Evolutionary conservation across 2,329 filamentous ascomycete genomes (phyloP), one percentile per base, ranked within the genome.

Genomic region (Teratosphaeria destructans): DNA sequence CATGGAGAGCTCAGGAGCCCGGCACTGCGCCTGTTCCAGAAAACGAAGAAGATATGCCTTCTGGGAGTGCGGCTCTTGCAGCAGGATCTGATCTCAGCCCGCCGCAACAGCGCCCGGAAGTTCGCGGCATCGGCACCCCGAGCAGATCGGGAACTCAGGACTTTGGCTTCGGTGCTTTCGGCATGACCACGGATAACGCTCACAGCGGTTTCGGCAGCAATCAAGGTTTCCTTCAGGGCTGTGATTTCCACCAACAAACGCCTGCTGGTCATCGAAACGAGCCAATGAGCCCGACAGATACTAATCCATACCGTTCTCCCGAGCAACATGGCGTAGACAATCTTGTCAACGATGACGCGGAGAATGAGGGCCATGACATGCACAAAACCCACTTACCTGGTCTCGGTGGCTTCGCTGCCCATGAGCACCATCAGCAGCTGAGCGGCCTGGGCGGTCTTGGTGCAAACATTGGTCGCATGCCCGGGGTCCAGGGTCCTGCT

Each of bases 261-360:
- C 81, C 81, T 27, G 65, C 65, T 11, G 76, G 78, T 49, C 74
- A 75, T 56, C 72, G 73, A 57, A 64, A 63, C 29, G 89, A 90
- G 60, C 87, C 89, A 0, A 83, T 90, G 70, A 97, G 93, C 71
- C 94, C 94, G 11, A 94, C 92, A 0, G 90, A 95, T 69, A 97
- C 94, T 3, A 99, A 99, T 70, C 94, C 94, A 1, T 99, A 94
- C 71, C 89, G 92, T 64, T 97, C 93, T 72, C 94, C 94, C 2
- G 85, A 88, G 7, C 88, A 87, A 43, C 88, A 91, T 29, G 85
- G 85, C 53, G 78, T 78, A 5, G 85, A 89, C 55, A 65, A 65
- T 29, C 60, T 66, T 54, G 82, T 66, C 55, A 82, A 83, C 19
- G 82, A 85, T 23, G 67, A 70, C 3, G 26, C 39, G 23, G 70